Base-by-base conservation (phyloP, 2,329 filamentous ascomycete genomes). In the Teratosphaeria destructans region DNA sequence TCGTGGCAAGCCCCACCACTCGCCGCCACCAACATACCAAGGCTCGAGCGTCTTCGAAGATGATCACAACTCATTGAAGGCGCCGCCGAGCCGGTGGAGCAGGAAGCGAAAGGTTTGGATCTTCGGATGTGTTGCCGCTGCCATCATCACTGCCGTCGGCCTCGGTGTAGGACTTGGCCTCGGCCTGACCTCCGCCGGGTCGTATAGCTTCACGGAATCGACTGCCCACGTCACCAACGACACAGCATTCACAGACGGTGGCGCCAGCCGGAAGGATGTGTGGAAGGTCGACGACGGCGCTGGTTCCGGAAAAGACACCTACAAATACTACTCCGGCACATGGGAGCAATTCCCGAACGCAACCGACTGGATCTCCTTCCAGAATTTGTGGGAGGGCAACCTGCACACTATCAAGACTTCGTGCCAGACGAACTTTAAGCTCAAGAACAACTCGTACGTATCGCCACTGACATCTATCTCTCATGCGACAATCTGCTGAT, bases 331-430 rank as follows among this genome's bases (percentile, higher is more conserved):
- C 62, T 65, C 66, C 29, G 67, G 67, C 55, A 63, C 63, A 43
- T 62, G 60, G 16, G 53, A 60, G 14, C 59, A 64, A 52, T 68
- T 67, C 54, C 67, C 65, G 7, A 55, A 57, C 7, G 32, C 47
- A 11, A 47, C 55, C 23, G 54, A 60, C 39, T 69, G 67, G 67
- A 60, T 69, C 27, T 66, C 64, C 3, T 70, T 70, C 57, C 57
- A 65, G n/a, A 61, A 62, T 53, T 74, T 73, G 72, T 73, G 69
- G 64, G 59, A 61, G 7, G 68, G 67, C 53, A 77, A 76, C 60
- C 65, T 68, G 35, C 59, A 65, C 55, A 62, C 64, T 5, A 65
- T 69, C 60, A 37, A 64, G 58, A 52, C 66, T 52, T 74, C 74
- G 23, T 78, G 75, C 66, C 61, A 68, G 52, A 65, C 62, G 62